These are phyloP conservation scores for Dendrobium catenatum DNA, from an alignment of 106 monocot genomes.

Conservation along the genomic window DNA sequence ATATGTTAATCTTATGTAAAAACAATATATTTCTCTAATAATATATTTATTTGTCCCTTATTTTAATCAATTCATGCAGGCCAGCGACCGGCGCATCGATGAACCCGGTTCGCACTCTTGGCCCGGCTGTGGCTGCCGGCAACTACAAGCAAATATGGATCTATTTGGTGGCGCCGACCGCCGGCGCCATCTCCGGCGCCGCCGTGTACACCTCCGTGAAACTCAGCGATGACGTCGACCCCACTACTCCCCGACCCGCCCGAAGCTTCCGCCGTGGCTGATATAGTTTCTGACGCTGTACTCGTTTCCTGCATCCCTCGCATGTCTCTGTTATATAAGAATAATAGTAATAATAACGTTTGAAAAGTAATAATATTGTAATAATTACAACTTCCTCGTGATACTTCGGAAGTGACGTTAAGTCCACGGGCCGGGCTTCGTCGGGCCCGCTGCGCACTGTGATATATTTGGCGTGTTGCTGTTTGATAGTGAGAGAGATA, in stretches of 20 bases:
- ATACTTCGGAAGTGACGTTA: background rate
- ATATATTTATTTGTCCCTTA: background rate
- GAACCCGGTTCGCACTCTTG: conserved; percentile 89
- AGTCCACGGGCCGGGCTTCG: background rate
- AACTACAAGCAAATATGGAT: conserved; percentile 93
- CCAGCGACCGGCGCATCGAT: conserved; percentile 78
- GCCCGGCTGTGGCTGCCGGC: conserved; percentile 77
- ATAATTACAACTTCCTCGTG: background rate
- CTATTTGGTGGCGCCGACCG: conserved; percentile 65
- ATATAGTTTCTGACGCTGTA: background rate
- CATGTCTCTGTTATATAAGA: background rate
- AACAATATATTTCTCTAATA: no score
- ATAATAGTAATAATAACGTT: background rate
- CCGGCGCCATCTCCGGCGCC: conserved; percentile 60
- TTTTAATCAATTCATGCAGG: conserved; percentile 14
- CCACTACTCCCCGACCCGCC: conserved; percentile 13
- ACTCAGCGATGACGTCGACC: conserved; percentile 41
- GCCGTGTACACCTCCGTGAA: conserved; percentile 70
- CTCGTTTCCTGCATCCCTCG: background rate
- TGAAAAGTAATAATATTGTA: background rate
- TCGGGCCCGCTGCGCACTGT: background rate
- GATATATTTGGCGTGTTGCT: no score
- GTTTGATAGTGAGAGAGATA: background rate
- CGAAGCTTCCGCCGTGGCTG: conserved; percentile 57
- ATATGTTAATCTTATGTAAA: no score